Base-by-base conservation (phyloP, 164 flowering plant species). In the Kalanchoe fedtschenkoi region DNA sequence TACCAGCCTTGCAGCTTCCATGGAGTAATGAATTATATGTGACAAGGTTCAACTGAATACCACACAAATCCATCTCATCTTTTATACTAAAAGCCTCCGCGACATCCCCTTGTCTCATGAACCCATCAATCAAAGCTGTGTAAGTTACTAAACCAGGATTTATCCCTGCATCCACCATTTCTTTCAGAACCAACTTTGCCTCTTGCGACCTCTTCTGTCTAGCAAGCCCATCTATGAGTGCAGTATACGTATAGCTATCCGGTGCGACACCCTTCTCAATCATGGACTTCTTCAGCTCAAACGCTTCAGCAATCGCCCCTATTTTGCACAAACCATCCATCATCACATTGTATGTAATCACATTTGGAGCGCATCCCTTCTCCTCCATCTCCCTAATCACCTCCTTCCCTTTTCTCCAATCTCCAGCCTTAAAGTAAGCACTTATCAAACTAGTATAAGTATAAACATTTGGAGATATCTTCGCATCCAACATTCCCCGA, bases 281-380 rank as follows among this genome's bases (percentile, higher is more conserved):
- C 85, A 91, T 83, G 3, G 64, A 24, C 58, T 68, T 69, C 76
- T 77, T 86, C 62, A 86, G 42, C 70, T 69, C 72, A 37, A 81
- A 54, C 3, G 89, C 97, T 64, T 87, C 90, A 64, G 77, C 74
- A 37, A 86, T 39, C 39, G 46, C 67, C 24, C 92, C 86, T 33
- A 37, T 38, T 67, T 66, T 76, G 47, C 93, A 88, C 58, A 88
- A 75, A 13, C 91, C 89, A 47, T 67, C 76, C n/a, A 88, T 78
- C 28, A 83, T 66, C 21, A 81, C 76, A 75, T 82, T 85, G 63
- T 82, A 87, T 0, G 83, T 73, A 19, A 82, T 70, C 62, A 69
- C 19, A 70, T 70, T 84, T 0, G 91, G 92, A 47, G 37, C 62
- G 59, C 79, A 79, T n/a, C 88, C 89, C 60, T 81, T 82, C 72